Conservation (phyloP, 257 asterid genomes). For the Przewalskia tangutica region DNA sequence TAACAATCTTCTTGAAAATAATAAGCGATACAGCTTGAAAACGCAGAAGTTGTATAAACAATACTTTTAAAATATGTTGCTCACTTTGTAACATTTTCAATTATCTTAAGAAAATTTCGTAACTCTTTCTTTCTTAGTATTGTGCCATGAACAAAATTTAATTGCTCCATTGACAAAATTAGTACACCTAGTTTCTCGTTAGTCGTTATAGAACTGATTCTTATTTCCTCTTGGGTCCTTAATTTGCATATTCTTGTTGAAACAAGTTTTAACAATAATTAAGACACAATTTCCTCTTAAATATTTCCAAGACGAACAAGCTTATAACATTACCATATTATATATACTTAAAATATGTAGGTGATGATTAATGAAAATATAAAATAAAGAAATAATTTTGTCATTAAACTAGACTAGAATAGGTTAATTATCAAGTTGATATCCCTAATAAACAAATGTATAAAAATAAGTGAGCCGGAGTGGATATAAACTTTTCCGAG, state of each 20-base stretch:
- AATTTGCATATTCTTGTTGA: background rate
- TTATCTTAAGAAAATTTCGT: background rate
- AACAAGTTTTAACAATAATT: too few species aligned
- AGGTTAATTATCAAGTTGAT: background rate
- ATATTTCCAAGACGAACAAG: background rate
- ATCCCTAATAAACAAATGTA: background rate
- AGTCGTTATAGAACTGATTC: background rate
- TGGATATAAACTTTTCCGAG: background rate
- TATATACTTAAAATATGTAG: background rate
- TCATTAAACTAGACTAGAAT: background rate
- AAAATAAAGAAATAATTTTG: background rate
- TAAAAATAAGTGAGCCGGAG: background rate
- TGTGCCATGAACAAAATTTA: background rate
- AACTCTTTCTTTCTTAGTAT: background rate
- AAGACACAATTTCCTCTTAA: background rate
- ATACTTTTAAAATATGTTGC: background rate
- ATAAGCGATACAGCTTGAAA: background rate
- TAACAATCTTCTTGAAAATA: background rate
- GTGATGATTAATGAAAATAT: background rate
- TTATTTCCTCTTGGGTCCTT: background rate
- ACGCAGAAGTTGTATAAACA: background rate
- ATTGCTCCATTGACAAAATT: too few species aligned
- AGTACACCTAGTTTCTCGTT: background rate
- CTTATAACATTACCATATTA: background rate
- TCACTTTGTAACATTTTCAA: background rate